Evolutionary conservation across 306 rosid genomes (phyloP).

Genomic region (Neltuma alba): DNA sequence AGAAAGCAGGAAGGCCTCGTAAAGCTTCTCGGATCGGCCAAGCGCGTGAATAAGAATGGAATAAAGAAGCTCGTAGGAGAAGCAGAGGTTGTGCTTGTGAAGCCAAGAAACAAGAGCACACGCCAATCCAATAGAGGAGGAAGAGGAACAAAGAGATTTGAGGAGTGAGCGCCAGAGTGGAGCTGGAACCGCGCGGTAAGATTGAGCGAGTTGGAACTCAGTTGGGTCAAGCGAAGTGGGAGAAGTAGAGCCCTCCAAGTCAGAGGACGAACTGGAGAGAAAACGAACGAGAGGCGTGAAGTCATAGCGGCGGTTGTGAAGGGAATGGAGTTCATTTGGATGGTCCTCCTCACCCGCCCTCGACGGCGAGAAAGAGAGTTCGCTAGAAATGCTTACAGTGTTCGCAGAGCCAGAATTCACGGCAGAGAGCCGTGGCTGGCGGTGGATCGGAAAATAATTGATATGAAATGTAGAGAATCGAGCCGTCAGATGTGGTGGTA

Average conservation of each 20-base stretch:
- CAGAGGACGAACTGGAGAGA: conserved; percentile 38
- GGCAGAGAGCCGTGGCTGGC: conserved; percentile 10
- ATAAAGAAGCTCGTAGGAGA: conserved; percentile 67
- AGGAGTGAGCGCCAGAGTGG: conserved; percentile 68
- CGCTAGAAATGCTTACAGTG: conserved; percentile 28
- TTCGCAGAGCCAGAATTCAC: conserved; percentile 20
- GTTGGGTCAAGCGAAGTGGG: conserved; percentile 56
- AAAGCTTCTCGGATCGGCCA: conserved; percentile 70
- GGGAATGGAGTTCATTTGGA: conserved; percentile 37
- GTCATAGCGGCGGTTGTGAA: conserved; percentile 51
- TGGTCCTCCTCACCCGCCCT: conserved; percentile 32
- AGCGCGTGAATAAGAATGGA: conserved; percentile 80
- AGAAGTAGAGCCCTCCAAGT: conserved; percentile 24
- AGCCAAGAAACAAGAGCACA: conserved; percentile 72
- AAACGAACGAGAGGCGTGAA: conserved; percentile 60
- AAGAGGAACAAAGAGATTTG: conserved; percentile 62
- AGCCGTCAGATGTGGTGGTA: conserved; percentile 37
- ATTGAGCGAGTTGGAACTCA: conserved; percentile 62
- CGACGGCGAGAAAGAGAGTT: conserved; percentile 33
- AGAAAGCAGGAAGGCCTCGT: conserved; percentile 70
- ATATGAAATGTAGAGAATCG: conserved; percentile 21
- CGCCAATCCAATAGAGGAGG: conserved; percentile 54
- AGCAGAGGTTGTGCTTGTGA: conserved; percentile 66
- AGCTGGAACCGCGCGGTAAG: conserved; percentile 67
- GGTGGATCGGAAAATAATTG: conserved; percentile 18